Conservation (phyloP, 1,284 basidiomycete species). For the Trichosporon faecale region DNA sequence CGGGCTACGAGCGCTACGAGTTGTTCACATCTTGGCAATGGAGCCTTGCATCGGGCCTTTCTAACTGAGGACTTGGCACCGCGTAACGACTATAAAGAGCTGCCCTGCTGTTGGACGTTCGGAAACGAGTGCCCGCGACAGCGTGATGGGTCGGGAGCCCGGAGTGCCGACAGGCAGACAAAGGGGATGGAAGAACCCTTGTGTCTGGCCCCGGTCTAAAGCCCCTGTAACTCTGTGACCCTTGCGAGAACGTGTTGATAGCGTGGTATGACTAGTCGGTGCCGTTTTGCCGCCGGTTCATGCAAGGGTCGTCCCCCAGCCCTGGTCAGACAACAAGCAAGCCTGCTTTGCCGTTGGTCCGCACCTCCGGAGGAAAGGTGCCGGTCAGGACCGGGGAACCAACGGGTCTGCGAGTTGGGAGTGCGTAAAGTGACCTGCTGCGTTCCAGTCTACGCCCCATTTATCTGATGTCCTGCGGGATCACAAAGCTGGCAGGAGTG, state of each 20-base stretch:
- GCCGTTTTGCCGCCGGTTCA: neutral
- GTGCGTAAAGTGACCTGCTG: neutral
- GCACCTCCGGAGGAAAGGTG: neutral
- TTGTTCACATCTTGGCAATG: neutral
- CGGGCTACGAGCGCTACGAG: neutral
- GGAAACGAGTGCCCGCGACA: neutral
- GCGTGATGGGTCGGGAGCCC: neutral
- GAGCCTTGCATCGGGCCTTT: neutral
- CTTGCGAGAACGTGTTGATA: neutral
- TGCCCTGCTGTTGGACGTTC: neutral
- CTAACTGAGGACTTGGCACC: neutral
- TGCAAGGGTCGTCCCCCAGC: neutral
- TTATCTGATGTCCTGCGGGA: neutral
- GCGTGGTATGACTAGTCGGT: neutral
- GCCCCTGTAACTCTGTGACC: neutral
- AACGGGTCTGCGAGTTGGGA: neutral
- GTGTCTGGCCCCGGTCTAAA: neutral
- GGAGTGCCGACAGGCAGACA: neutral
- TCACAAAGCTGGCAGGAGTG: neutral
- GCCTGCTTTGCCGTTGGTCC: neutral
- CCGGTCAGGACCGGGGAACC: neutral
- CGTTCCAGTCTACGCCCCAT: constrained; percentile 1
- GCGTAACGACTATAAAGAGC: neutral
- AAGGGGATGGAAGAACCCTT: neutral
- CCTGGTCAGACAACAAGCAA: neutral